Evolutionary conservation across 352 stramenopile genomes (phyloP), one percentile per base, ranked within the genome.

Genomic region (Peronospora destructor): DNA sequence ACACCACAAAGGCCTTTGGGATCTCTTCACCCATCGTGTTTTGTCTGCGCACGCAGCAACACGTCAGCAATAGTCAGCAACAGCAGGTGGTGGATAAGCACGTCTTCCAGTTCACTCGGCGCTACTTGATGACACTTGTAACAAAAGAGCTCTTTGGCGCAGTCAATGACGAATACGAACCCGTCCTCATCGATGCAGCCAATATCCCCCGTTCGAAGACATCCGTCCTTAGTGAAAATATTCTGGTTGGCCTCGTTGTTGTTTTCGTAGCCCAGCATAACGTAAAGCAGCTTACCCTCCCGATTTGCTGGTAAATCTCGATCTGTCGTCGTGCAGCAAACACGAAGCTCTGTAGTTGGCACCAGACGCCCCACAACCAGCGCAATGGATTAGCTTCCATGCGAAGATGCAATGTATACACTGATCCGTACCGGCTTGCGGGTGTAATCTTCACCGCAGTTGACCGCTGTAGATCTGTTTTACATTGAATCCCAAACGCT

Each of bases 81-180:
- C 19, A 21, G 19, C 19, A 21, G 19, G 19, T 21, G 19, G n/a
- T 75, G 73, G 17, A 96, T 78, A 4, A 97, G 42, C 4, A 97
- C 63, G 26, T 90, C 88, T 62, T 98, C 90, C 29, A 97, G 67
- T 59, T 97, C 92, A 0, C 85, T 88, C 14, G 87, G 90, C 6
- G 89, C 84, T 9, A 98, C 71, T 63, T 93, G 90, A 50, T 91
- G 89, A 11, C 87, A 89, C 53, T 95, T 94, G 50, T 95, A 90
- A 70, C 97, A 97, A 68, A 98, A 97, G 12, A 98, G 66, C 57
- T 97, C 89, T 68, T 98, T 98, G 26, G 88, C 65, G 19, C 92
- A 68, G 56, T 97, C 91, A 0, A 86, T 84, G 33, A 97, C 91
- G 50, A 86, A 96, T 13, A 97, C 80, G 50, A 75, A 96, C 0